Evolutionary conservation across 805 yeast genomes (phyloP), one percentile per base, ranked within the genome.

Genomic region (Wickerhamomyces silvicola): DNA sequence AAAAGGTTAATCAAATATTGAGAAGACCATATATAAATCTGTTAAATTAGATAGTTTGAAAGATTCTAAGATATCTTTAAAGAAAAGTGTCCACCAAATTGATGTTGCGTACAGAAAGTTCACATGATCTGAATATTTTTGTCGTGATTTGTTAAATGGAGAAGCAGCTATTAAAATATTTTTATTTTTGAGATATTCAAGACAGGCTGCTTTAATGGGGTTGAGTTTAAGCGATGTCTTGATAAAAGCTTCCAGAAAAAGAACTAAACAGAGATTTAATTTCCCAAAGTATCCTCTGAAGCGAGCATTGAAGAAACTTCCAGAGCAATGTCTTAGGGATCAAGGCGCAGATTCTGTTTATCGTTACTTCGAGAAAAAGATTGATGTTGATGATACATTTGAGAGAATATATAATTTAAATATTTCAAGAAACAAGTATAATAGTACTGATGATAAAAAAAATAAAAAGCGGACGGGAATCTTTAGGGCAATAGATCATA

Each of bases 371-470:
- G 69, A 65, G 32, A 54, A 68, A 2, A 63, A 64, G 34, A 28
- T 50, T 11, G 72, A 66, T 30, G 72, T 70, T 6, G 68, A 64
- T 34, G 69, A 64, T 31, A 61, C 68, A 1, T 67, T 70, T 40
- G 66, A 61, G 28, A 54, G 62, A 33, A 56, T 67, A 4, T 64
- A 66, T 43, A 64, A 65, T 35, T 41, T 62, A 15, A 66, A 66
- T 39, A 66, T 72, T 0, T 67, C 74, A 1, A 56, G 60, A 45
- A 48, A 18, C 37, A 54, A 33, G 32, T 19, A 38, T 17, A 10
- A 22, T 14, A n/a, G n/a, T 16, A 8, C 18, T 10, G 23, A 24
- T 30, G 21, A 32, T 26, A 22, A 42, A 21, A 17, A 15, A 21
- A n/a, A 33, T 6, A 31, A 31, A 7, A 25, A 24, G 12, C 24